Conservation (phyloP, 805 yeast genomes). For the Saccharomyces paradoxus region DNA sequence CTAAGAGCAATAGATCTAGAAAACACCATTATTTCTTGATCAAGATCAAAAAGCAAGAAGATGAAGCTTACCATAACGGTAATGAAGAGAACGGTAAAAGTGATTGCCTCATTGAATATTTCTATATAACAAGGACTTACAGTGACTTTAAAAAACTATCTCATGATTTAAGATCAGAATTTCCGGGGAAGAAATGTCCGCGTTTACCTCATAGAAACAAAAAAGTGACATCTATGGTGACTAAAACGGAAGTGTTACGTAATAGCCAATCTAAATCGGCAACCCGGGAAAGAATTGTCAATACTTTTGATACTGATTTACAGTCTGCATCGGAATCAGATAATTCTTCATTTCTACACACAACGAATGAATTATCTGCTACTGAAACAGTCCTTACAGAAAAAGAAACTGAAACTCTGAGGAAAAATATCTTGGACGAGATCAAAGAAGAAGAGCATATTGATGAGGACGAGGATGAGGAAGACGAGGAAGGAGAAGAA, state of each 20-base stretch:
- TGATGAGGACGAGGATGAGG: slow-evolving; percentile 3
- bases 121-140: slow-evolving; percentile 54
- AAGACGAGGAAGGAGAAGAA: slow-evolving; percentile 6
- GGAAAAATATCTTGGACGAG: neutral
- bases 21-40: slow-evolving; percentile 40
- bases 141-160: slow-evolving; percentile 58
- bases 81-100: neutral
- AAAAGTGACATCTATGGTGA: slow-evolving; percentile 26
- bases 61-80: slow-evolving; percentile 19
- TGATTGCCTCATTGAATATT: slow-evolving; percentile 6
- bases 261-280: slow-evolving; percentile 3
- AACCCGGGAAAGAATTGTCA: slow-evolving; percentile 14
- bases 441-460: neutral
- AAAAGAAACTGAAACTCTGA: neutral
- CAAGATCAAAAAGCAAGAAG: slow-evolving; percentile 32
- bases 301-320: slow-evolving; percentile 9
- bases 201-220: slow-evolving; percentile 50
- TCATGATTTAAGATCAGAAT: slow-evolving; percentile 40
- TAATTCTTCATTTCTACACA: neutral
- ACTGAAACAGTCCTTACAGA: neutral
- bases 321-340: slow-evolving; percentile 3
- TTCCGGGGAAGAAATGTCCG: slow-evolving; percentile 64
- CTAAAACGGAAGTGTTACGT: slow-evolving; percentile 2
- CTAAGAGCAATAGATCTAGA: neutral
- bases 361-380: neutral